Evolutionary conservation across 2,329 filamentous ascomycete species (phyloP), one percentile per base, ranked within the genome.

Genomic region (Paecilomyces variotii): DNA sequence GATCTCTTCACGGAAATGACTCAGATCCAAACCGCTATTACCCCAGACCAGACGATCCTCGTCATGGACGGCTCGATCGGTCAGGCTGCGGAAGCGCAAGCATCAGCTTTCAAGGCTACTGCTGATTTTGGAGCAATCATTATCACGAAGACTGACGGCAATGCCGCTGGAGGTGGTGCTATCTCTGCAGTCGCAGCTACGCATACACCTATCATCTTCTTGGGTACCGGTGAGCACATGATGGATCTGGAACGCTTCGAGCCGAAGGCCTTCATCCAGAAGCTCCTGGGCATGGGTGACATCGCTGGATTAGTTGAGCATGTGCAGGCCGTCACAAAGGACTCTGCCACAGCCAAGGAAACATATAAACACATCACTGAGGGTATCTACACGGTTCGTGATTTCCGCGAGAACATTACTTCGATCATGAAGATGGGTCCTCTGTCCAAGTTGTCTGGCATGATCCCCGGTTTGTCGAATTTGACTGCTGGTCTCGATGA

Each of bases 391-490:
- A 96, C 94, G 0, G 84, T 99, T 34, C 88, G 94, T 57, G 94
- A 99, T 72, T 82, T 99, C 65, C 86, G 94, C 24, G 94, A 99
- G 72, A 95, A 99, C 72, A 85, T 99, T 11, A 89, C 88, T 59
- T 97, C 97, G 69, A 97, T 99, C 70, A 97, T 97, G 91, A 99
- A 99, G 79, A 97, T 99, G 94, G 94, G 94, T 0, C 94, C 94
- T 0, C 78, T 99, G 1, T 95, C 90, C 19, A 97, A 99, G 74
- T 95, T 99, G 85, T 95, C 93, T 0, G 91, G 92, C 67, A 99
- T 99, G 94, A 97, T 99, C 63, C 94, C 94, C 0, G 94, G 94
- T 28, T 88, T 99, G 74, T 88, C 88, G 65, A 89, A 89, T 70
- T 87, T 97, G 82, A 97, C 97, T 85, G 87, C 90, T 56, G 91